Evolutionary conservation across 176 grass and related monocot genomes (phyloP).

Genomic region (Lolium multiflorum): DNA sequence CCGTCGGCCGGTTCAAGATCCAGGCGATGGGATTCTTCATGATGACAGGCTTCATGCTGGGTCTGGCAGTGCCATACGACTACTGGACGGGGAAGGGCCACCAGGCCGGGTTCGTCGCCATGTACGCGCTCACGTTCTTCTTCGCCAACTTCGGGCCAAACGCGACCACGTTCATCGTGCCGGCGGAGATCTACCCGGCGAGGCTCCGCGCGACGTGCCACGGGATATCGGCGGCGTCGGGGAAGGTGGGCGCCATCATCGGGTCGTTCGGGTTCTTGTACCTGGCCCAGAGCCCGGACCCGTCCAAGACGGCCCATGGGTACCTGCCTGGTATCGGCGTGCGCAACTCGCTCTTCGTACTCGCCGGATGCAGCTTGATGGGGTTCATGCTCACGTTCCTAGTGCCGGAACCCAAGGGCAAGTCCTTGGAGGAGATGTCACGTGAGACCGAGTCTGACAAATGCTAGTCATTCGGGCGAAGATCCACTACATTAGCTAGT

Average conservation of each 20-base stretch:
- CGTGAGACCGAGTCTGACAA: not conserved
- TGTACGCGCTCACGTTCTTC: slow-evolving; percentile 71
- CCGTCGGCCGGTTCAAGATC: slow-evolving; percentile 46
- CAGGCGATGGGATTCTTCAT: slow-evolving; percentile 53
- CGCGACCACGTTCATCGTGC: slow-evolving; percentile 61
- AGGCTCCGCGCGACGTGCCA: no score
- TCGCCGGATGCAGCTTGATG: slow-evolving; percentile 39
- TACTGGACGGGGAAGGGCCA: slow-evolving; percentile 40
- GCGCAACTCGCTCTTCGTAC: slow-evolving; percentile 42
- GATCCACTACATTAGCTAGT: not conserved
- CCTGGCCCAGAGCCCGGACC: no score
- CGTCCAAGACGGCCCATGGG: slow-evolving; percentile 20
- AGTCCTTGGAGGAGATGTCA: slow-evolving; percentile 2
- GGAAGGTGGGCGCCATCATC: no score
- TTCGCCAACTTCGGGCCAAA: slow-evolving; percentile 76
- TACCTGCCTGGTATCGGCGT: slow-evolving; percentile 50
- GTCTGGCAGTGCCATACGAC: not conserved
- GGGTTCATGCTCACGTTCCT: slow-evolving; percentile 54
- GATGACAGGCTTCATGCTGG: not conserved
- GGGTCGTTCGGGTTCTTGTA: no score
- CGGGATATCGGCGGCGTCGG: no score
- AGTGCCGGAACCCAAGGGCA: slow-evolving; percentile 54
- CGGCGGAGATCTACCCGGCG: slow-evolving; percentile 52
- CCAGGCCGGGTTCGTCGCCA: slow-evolving; percentile 37
- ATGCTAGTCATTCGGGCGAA: not conserved